These are phyloP conservation scores for Picea mariana DNA, from an alignment of 83 land plant genomes.

Conservation along the genomic window DNA sequence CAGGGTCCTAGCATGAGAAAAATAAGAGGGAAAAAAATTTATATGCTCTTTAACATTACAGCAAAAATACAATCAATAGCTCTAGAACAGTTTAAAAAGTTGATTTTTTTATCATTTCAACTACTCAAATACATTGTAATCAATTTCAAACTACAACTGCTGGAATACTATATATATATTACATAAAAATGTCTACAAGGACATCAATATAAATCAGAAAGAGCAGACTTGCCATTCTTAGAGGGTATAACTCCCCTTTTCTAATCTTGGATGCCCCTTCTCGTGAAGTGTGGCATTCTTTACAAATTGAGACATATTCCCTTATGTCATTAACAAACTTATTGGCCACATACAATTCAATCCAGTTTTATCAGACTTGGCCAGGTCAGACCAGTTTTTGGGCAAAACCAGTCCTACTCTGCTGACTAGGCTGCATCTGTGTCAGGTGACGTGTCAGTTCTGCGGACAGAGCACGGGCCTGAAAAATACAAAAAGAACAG, in stretches of 20 bases:
- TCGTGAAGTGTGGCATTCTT: background rate
- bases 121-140: background rate
- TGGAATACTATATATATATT: background rate
- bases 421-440: too few species aligned
- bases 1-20: slow-evolving; percentile 6
- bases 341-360: background rate
- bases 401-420: too few species aligned
- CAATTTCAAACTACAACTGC: background rate
- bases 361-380: too few species aligned
- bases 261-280: background rate
- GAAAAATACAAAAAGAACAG: too few species aligned
- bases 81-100: too few species aligned
- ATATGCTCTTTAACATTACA: background rate
- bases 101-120: too few species aligned
- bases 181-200: background rate
- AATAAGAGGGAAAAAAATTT: background rate
- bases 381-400: too few species aligned
- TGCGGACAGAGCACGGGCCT: too few species aligned
- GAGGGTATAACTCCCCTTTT: background rate
- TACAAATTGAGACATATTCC: background rate
- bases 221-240: background rate
- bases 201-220: background rate
- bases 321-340: background rate
- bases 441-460: too few species aligned
- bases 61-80: background rate